These are phyloP conservation scores for Evernia prunastri DNA, from an alignment of 495 filamentous ascomycete species.

Conservation along the genomic window DNA sequence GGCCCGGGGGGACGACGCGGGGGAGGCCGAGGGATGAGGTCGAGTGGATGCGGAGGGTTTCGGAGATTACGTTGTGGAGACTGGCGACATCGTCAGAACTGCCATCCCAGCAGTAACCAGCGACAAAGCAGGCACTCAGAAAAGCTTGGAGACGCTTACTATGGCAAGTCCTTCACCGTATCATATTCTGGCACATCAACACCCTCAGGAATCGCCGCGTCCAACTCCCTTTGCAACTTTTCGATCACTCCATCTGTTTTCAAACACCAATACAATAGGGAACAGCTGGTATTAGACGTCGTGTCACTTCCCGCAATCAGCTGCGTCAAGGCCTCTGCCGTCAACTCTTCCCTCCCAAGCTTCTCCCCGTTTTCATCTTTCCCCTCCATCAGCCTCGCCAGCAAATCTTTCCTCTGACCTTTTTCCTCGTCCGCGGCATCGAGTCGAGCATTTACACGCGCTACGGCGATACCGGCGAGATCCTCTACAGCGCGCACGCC, in stretches of 20 bases:
- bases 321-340: conserved; percentile 83
- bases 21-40: conserved; percentile 87
- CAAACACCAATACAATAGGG: conserved; percentile 70
- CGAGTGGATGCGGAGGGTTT: conserved; percentile 84
- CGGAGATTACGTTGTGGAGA: conserved; percentile 73
- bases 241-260: conserved; percentile 63
- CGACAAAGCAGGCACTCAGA: neutral
- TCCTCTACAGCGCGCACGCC: conserved; percentile 45
- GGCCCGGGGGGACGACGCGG: conserved; percentile 61
- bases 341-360: conserved; percentile 71
- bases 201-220: conserved; percentile 55
- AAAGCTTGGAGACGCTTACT: conserved; percentile 38
- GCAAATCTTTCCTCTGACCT: conserved; percentile 63
- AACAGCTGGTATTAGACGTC: conserved; percentile 83
- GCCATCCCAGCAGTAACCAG: neutral
- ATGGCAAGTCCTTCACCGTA: conserved; percentile 67
- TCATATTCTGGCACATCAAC: conserved; percentile 62
- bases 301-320: conserved; percentile 89
- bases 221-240: conserved; percentile 67
- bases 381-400: conserved; percentile 80
- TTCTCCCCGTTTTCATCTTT: conserved; percentile 70
- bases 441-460: conserved; percentile 68
- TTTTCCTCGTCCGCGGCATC: conserved; percentile 54
- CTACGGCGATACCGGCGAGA: conserved; percentile 62
- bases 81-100: conserved; percentile 20